Percentiles rank a stretch among this genome's conserved stretches.
Conservation (phyloP, 164 flowering plant species). For the Amborella trichopoda region DNA sequence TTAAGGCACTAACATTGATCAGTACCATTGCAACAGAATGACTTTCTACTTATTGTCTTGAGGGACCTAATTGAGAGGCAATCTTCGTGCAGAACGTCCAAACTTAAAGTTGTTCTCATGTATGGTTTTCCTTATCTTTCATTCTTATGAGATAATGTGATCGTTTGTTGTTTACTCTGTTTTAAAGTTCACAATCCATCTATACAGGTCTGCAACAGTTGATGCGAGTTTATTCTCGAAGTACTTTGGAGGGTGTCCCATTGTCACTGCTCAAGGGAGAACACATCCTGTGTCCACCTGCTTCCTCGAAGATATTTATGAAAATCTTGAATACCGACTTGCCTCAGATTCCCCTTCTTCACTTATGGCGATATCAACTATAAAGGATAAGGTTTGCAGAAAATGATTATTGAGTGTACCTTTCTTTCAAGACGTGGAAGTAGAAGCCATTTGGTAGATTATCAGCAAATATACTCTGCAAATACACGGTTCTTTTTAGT, state of each 20-base stretch:
- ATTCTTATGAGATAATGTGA: neutral
- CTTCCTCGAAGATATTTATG: slow-evolving; percentile 86
- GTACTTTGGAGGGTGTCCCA: slow-evolving; percentile 79
- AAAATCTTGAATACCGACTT: slow-evolving; percentile 49
- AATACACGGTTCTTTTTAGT: too few species aligned
- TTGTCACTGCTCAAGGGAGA: slow-evolving; percentile 70
- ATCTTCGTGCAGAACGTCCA: slow-evolving; percentile 22
- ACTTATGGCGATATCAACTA: slow-evolving; percentile 22
- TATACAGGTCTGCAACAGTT: slow-evolving; percentile 86
- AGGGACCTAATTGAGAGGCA: slow-evolving; percentile 71
- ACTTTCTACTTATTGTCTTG: slow-evolving; percentile 76
- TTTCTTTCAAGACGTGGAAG: too few species aligned
- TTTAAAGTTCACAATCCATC: too few species aligned
- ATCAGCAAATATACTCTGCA: too few species aligned
- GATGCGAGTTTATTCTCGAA: slow-evolving; percentile 69
- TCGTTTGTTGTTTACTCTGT: too few species aligned
- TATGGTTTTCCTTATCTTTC: slow-evolving; percentile 18
- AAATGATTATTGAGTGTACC: too few species aligned
- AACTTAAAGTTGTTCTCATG: slow-evolving; percentile 82
- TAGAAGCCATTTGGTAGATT: too few species aligned
- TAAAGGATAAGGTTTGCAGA: slow-evolving; percentile 33
- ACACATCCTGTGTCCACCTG: slow-evolving; percentile 73
- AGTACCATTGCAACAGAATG: slow-evolving; percentile 82
- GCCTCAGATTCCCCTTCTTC: slow-evolving; percentile 79
- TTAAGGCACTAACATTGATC: too few species aligned